Evolutionary conservation across 768 basidiomycete species (phyloP), one percentile per base, ranked within the genome.

Genomic region (Hydnomerulius pinastri): DNA sequence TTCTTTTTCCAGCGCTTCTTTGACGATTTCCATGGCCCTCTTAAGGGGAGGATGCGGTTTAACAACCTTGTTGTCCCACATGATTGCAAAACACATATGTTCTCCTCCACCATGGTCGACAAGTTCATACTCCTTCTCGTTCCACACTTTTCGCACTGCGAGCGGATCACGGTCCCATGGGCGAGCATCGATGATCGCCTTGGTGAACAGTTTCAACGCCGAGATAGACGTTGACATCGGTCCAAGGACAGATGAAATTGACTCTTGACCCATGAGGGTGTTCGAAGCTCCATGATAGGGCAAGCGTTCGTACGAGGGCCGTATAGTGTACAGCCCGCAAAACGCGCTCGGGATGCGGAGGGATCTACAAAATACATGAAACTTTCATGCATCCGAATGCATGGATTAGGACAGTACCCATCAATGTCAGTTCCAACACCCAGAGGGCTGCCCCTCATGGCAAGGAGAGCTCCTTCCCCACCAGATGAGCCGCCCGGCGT

Each of bases 391-490:
- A 6, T 9, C 3, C 18, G 30, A 7, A 17, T 38, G 24, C n/a
- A 8, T 15, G 32, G 43, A 30, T 7, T 18, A 25, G 37, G 42
- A 39, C 8, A 41, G 60, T 60, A 87, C 87, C 90, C 87, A 51
- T 83, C 87, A 52, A 92, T 82, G 64, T 93, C 92, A 17, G 91
- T 86, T 38, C 91, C 92, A 4, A 92, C 79, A 21, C 90, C 88
- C 59, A 81, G 47, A 4, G 73, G 71, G 30, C 71, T 72, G 21
- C 80, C 80, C 43, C 65, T 73, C 57, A 69, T 55, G 38, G 59
- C 85, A 32, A 94, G 65, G 3, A 94, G 77, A 0, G 91, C 90
- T 25, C 87, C 87, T 71, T 94, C 93, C 27, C 92, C 92, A 4
- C 93, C 92, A 3, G 87, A 88, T 1, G 90, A 93, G 0, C 92